Evolutionary conservation across 129 eudicot genomes (phyloP).

Genomic region (Deinandra increscens): DNA sequence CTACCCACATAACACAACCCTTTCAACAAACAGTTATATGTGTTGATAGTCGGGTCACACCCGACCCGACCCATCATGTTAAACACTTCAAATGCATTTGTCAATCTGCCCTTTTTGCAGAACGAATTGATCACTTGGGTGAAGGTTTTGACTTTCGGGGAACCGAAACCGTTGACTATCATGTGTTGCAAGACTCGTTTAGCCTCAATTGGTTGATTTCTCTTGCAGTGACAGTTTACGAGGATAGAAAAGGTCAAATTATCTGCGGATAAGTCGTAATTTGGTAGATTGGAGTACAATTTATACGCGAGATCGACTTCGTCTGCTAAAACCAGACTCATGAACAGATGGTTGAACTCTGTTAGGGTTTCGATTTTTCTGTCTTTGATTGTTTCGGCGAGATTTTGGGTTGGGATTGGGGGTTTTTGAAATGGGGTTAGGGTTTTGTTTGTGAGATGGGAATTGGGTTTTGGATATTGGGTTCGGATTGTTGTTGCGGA

Average conservation of each 20-base stretch:
- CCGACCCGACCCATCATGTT: slow-evolving; percentile 46
- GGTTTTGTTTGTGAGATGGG: slow-evolving; percentile 3
- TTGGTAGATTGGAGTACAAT: slow-evolving; percentile 40
- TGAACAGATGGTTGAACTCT: slow-evolving; percentile 41
- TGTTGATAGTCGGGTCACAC: slow-evolving; percentile 66
- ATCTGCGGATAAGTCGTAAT: slow-evolving; percentile 35
- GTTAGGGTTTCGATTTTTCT: slow-evolving; percentile 37
- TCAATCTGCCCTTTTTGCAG: slow-evolving; percentile 55
- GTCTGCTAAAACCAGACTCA: slow-evolving; percentile 35
- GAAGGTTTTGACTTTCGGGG: slow-evolving; percentile 59
- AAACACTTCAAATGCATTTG: slow-evolving; percentile 60
- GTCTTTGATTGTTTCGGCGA: slow-evolving; percentile 31
- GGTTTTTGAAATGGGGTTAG: slow-evolving; percentile 11
- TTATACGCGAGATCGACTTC: slow-evolving; percentile 49
- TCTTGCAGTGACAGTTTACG: slow-evolving; percentile 54
- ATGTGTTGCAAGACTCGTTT: slow-evolving; percentile 37
- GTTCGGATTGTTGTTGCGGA: slow-evolving; percentile 19
- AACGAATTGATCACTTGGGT: slow-evolving; percentile 59
- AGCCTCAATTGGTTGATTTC: slow-evolving; percentile 53
- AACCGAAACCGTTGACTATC: slow-evolving; percentile 43
- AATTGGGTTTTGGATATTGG: not conserved
- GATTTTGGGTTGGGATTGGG: slow-evolving; percentile 19
- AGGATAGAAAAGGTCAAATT: slow-evolving; percentile 47
- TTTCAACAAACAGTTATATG: slow-evolving; percentile 73
- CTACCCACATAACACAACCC: slow-evolving; percentile 86